Conservation (phyloP, 1,284 basidiomycete species). For the Entoloma clypeatum region DNA sequence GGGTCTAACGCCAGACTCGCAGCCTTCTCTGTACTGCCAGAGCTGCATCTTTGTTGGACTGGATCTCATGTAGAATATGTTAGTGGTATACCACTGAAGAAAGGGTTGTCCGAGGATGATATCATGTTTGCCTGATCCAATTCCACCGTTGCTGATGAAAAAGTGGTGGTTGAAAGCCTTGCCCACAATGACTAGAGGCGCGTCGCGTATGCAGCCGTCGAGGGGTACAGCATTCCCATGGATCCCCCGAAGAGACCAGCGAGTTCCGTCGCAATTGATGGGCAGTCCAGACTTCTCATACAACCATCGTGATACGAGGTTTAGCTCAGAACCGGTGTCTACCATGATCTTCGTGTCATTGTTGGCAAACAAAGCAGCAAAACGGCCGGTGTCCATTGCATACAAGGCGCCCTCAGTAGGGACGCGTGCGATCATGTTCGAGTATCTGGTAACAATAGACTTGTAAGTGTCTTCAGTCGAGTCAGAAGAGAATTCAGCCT, state of each 20-base stretch:
- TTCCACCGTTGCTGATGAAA: constrained; percentile 18
- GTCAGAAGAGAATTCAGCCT: no score
- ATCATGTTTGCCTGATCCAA: constrained; percentile 17
- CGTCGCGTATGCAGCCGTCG: constrained; percentile 21
- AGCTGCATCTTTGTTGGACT: constrained; percentile 13
- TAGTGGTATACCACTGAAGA: constrained; percentile 24
- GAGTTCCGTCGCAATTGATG: constrained; percentile 23
- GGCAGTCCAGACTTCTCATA: constrained; percentile 10
- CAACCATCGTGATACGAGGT: constrained; percentile 12
- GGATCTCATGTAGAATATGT: constrained; percentile 18
- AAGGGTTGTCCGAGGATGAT: constrained; percentile 30
- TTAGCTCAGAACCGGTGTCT: constrained; percentile 25
- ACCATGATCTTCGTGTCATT: constrained; percentile 16
- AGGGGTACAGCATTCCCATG: constrained; percentile 21
- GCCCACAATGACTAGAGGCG: constrained; percentile 18
- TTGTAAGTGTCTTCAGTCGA: no score
- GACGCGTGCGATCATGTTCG: no score
- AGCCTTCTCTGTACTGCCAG: neutral
- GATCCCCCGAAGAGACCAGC: constrained; percentile 29
- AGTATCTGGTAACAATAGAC: no score
- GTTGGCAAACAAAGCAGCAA: constrained; percentile 5
- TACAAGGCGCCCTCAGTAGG: neutral
- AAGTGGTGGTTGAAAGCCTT: constrained; percentile 29
- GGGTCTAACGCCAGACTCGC: neutral
- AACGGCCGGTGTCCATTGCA: constrained; percentile 15